Base-by-base conservation (phyloP, 2,329 filamentous ascomycete genomes). In the Microsporum canis region DNA sequence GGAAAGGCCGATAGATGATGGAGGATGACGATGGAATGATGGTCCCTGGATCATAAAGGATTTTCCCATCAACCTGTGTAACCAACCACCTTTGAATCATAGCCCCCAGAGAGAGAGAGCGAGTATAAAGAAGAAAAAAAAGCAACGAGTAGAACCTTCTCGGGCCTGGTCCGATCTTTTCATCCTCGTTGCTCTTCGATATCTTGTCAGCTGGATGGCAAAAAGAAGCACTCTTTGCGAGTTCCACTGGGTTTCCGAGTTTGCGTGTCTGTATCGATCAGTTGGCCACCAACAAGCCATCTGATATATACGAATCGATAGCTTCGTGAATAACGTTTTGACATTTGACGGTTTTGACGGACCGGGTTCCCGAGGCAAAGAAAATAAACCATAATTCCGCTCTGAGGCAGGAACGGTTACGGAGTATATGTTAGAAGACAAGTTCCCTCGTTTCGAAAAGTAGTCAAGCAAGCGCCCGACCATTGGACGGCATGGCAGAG, bases 111-210 rank as follows among this genome's bases (percentile, higher is more conserved):
- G 38, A 39, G 38, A 10, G n/a, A 39, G 38, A 10, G 38, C n/a
- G 38, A 39, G n/a, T 39, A 39, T 14, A 27, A 2, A 17, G 7
- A 14, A 34, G 12, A 31, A 14, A 55, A 55, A 55, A 36, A 36
- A 55, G 49, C 29, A 55, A 55, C 31, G 49, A 34, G 14, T 36
- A 8, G 49, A 55, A 55, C 29, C 36, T 55, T 55, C 49, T 55
- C 49, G 49, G 49, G 29, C 36, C 49, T 55, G 36, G 49, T 55
- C 49, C 49, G 49, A 55, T 55, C 49, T 55, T 55, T 55, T 31
- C 49, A 34, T 55, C 31, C 3, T 45, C n/a, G 8, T 31, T 34
- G 27, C 29, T 53, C 47, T 31, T 17, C 29, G 49, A 53, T 53
- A 53, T 53, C 31, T n/a, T n/a, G 49, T 55, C 49, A 55, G 49